Percentiles rank a stretch among this genome's conserved stretches.
phyloP scores from a whole-genome alignment of 73 alveolate species.

The Tetrahymena borealis region DNA sequence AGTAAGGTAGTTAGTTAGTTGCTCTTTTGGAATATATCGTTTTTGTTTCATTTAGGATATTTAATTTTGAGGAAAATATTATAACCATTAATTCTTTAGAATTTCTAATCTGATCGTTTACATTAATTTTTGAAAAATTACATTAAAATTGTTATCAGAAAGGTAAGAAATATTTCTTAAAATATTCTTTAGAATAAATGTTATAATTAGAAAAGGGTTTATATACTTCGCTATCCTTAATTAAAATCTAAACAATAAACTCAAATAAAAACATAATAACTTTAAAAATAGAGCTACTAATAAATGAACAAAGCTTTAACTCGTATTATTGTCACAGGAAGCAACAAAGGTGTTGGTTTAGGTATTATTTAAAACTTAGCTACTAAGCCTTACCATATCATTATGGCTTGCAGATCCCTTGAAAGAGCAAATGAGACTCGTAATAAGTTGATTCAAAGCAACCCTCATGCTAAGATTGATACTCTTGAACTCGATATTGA shows the following conservation, averaged over 20 bases:
- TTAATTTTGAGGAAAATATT: too few relatives aligned
- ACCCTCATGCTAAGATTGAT: constrained; percentile 45
- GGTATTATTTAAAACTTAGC: constrained; percentile 51
- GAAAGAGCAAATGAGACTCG: constrained; percentile 40
- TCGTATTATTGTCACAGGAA: constrained; percentile 47
- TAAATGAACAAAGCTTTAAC: neutral
- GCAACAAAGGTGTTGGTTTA: constrained; percentile 66
- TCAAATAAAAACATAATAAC: too few relatives aligned
- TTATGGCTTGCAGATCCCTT: constrained; percentile 58
- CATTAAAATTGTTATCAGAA: neutral
- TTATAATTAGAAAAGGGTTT: too few relatives aligned
- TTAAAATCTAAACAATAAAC: too few relatives aligned
- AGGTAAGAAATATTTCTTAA: neutral
- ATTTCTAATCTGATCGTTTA: too few relatives aligned
- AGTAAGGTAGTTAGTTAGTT: too few relatives aligned
- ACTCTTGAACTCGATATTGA: constrained; percentile 48
- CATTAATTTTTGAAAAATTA: too few relatives aligned
- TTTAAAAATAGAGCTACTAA: too few relatives aligned
- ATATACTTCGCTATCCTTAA: too few relatives aligned
- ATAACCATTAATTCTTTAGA: too few relatives aligned
- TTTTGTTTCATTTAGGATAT: too few relatives aligned
- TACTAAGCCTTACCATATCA: constrained; percentile 39
- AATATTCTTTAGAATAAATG: neutral
- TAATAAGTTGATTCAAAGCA: constrained; percentile 6
- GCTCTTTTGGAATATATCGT: too few relatives aligned